Evolutionary conservation across 2,329 filamentous ascomycete species (phyloP), one percentile per base, ranked within the genome.

Genomic region (Aspergillus sp.): DNA sequence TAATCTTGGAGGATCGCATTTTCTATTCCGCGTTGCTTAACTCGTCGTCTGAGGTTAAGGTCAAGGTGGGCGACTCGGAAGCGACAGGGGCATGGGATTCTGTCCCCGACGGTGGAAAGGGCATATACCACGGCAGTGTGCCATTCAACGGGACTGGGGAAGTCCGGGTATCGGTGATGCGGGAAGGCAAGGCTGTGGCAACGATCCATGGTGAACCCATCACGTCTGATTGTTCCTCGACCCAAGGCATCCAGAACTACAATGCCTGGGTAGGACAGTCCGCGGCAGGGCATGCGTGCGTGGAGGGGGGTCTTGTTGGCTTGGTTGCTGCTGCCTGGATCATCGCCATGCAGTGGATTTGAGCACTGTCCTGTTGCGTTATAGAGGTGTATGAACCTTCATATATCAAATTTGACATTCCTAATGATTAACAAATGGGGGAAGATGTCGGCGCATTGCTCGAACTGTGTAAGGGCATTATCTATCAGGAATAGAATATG

Each of bases 1-100:
- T 47, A 19, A 53, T 53, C 9, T 16, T 55, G 1, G 35, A 54
- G 17, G 60, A 64, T 41, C 51, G 54, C 4, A 51, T 64, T 9
- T 62, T 63, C 16, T 63, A 56, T 33, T 65, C 69, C 0, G 68
- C 71, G 8, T 59, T 74, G 6, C 61, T 76, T 14, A 60, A 54
- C 13, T 60, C 65, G 4, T 57, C 59, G 4, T 63, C 63, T 4
- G 52, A 63, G 13, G 60, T 69, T 2, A 59, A 52, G 9, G 60
- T 73, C 35, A 61, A 38, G 19, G 63, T 73, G 10, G 72, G 67
- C 32, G 65, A 56, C 0, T 32, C 22, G 1, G 35, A 41, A 7
- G 35, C 50, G 3, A 42, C 35, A 14, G 62, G 56, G 32, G 41
- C 7, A 4, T 71, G 65, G 66, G 50, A 54, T 7, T 42, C 56